phyloP scores from a whole-genome alignment of 306 rosid genomes.

The Alnus rubra region DNA sequence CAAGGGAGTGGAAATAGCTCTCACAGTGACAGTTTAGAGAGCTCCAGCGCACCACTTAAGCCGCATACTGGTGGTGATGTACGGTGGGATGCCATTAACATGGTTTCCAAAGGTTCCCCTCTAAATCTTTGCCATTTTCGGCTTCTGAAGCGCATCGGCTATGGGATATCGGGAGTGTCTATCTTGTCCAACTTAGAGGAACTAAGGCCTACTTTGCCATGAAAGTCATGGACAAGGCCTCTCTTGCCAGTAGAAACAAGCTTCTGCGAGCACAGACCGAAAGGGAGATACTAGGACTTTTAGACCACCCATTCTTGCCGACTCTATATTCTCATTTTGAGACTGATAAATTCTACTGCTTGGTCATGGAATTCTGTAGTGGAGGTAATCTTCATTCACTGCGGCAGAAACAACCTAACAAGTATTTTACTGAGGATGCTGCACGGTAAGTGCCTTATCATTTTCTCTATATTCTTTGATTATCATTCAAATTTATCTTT shows the following conservation, averaged over 20 bases:
- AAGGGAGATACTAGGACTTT: slow-evolving; percentile 89
- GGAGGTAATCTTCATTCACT: slow-evolving; percentile 94
- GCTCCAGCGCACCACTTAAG: slow-evolving; percentile 55
- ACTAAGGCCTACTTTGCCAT: slow-evolving; percentile 67
- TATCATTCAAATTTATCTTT: not conserved
- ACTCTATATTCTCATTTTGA: slow-evolving; percentile 84
- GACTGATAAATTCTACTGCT: slow-evolving; percentile 77
- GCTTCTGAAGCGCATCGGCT: slow-evolving; percentile 82
- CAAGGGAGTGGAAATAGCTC: slow-evolving; percentile 43
- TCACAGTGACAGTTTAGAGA: slow-evolving; percentile 71
- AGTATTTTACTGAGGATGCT: slow-evolving; percentile 84
- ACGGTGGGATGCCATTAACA: slow-evolving; percentile 78
- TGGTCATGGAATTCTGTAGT: slow-evolving; percentile 90
- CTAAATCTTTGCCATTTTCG: slow-evolving; percentile 69
- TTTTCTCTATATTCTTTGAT: not conserved
- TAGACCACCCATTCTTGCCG: slow-evolving; percentile 92
- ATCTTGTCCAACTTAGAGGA: slow-evolving; percentile 73
- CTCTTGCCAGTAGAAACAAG: slow-evolving; percentile 81
- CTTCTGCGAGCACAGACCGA: slow-evolving; percentile 84
- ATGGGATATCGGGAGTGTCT: slow-evolving; percentile 89
- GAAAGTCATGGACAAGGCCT: slow-evolving; percentile 92
- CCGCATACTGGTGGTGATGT: slow-evolving; percentile 92
- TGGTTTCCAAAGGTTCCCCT: slow-evolving; percentile 46
- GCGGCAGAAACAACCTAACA: slow-evolving; percentile 87
- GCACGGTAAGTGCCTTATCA: slow-evolving; percentile 56